A percentile compares a stretch with the other conserved stretches of the same genome.
Evolutionary conservation across 2,329 filamentous ascomycete genomes (phyloP).

Genomic region (Whalleya microplaca): DNA sequence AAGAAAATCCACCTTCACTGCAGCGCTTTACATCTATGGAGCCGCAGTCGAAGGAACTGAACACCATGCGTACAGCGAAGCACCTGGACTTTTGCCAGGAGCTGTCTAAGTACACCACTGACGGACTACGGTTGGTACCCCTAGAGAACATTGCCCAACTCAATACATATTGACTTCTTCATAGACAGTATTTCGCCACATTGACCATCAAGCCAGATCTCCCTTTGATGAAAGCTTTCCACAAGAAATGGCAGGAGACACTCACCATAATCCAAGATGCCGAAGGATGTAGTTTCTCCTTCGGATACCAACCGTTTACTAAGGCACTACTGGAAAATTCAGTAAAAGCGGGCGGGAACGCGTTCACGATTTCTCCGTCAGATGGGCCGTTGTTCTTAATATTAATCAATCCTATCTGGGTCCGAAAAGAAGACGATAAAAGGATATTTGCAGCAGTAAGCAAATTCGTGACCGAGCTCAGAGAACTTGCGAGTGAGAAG

Average conservation of each 20-base stretch:
- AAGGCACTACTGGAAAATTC: constrained; percentile 22
- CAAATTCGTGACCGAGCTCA: constrained; percentile 1
- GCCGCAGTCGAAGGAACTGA: constrained; percentile 20
- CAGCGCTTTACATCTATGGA: constrained; percentile 24
- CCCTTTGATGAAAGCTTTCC: constrained; percentile 18
- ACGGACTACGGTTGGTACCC: constrained; percentile 9
- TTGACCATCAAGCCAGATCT: constrained; percentile 16
- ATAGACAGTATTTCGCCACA: constrained; percentile 20
- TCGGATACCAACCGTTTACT: constrained; percentile 26
- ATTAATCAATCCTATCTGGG: constrained; percentile 28
- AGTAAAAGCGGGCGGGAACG: constrained; percentile 23
- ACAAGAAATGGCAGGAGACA: constrained; percentile 23
- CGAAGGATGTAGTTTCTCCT: constrained; percentile 26
- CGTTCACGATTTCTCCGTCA: constrained; percentile 21
- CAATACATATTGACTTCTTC: background rate
- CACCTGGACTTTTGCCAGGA: constrained; percentile 22
- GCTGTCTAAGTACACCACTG: constrained; percentile 14
- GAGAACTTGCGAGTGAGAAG: constrained; percentile 8
- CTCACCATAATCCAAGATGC: constrained; percentile 18
- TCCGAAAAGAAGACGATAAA: constrained; percentile 6
- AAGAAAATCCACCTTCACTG: constrained; percentile 22
- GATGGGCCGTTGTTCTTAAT: constrained; percentile 27
- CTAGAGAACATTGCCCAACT: background rate
- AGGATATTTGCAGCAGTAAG: constrained; percentile 19
- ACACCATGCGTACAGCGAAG: constrained; percentile 20